Base-by-base conservation (phyloP, 1,139 yeast species). In the Debaryomyces subglobosus region DNA sequence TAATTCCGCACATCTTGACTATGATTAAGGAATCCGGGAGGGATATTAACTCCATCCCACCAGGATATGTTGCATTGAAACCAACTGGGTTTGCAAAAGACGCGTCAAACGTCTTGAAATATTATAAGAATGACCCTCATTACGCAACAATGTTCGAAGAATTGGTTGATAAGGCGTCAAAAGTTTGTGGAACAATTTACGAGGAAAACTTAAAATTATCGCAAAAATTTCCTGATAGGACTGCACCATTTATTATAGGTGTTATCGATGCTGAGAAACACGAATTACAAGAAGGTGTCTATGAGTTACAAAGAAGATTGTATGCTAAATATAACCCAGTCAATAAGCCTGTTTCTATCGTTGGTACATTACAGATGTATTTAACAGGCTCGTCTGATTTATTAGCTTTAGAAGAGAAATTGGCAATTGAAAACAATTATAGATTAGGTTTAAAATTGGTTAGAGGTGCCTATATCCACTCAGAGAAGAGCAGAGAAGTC, bases 391-490 rank as follows among this genome's bases (percentile, higher is more conserved):
- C 96, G 1, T 67, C 85, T 2, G 76, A 76, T 25, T 79, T 88
- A 57, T 73, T 92, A 55, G 69, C 81, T 33, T 55, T 69, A 40
- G 97, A 92, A 64, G 81, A 84, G 56, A 71, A 75, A 53, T 73
- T 84, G 52, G 97, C 98, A 12, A 60, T 69, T 51, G 67, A 78
- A 50, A 78, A 79, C 52, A 75, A 78, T 50, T 92, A 91, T 68
- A 81, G 88, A 62, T 71, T 91, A 53, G 98, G 97, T 18, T 77
- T 91, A 72, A 94, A 94, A 68, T 78, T 94, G 49, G 99, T 94
- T n/a, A 84, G 99, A 67, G 99, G 99, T 54, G 99, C 99, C 6
- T 94, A 94, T 72, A 83, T 92, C 54, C 97, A 92, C 66, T 84
- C 96, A 3, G 98, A 94, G 71, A 81, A 86, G 39, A 76, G 86